phyloP scores from a whole-genome alignment of 2,329 filamentous ascomycete species.

The Alternaria solani region DNA sequence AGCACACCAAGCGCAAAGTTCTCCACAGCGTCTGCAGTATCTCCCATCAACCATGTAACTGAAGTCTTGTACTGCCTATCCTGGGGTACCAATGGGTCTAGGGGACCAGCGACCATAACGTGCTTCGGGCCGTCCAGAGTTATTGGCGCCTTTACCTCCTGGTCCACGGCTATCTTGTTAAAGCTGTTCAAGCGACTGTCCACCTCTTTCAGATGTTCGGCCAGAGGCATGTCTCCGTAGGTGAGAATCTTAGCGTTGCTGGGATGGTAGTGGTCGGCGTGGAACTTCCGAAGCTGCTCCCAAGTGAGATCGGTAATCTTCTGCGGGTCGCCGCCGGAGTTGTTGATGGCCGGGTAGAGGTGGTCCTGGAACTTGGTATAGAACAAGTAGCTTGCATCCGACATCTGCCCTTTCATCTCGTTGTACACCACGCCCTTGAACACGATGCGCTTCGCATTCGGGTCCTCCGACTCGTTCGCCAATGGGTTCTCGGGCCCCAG shows the following conservation, averaged over 20 bases:
- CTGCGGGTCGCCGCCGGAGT: constrained; percentile 94
- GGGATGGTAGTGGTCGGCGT: constrained; percentile 92
- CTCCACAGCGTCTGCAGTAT: constrained; percentile 82
- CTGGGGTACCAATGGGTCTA: constrained; percentile 84
- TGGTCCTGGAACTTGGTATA: constrained; percentile 96
- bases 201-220: constrained; percentile 80
- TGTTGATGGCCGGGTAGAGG: constrained; percentile 92
- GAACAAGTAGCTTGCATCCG: constrained; percentile 93
- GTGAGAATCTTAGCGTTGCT: constrained; percentile 97
- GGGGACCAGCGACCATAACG: constrained; percentile 78
- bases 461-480: constrained; percentile 53
- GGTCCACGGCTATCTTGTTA: constrained; percentile 72
- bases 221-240: constrained; percentile 90
- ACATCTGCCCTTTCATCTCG: constrained; percentile 99
- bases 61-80: constrained; percentile 95
- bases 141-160: constrained; percentile 78
- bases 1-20: constrained; percentile 86
- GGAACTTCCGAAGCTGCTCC: constrained; percentile 86
- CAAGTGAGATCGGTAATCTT: constrained; percentile 97
- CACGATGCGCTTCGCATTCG: constrained; percentile 73
- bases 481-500: constrained; percentile 88
- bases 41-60: constrained; percentile 88
- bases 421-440: constrained; percentile 99
- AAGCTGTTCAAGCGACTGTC: constrained; percentile 78
- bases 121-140: constrained; percentile 72